These are phyloP conservation scores for Trichophyton rubrum DNA, from an alignment of 2,329 filamentous ascomycete species.

Conservation along the genomic window DNA sequence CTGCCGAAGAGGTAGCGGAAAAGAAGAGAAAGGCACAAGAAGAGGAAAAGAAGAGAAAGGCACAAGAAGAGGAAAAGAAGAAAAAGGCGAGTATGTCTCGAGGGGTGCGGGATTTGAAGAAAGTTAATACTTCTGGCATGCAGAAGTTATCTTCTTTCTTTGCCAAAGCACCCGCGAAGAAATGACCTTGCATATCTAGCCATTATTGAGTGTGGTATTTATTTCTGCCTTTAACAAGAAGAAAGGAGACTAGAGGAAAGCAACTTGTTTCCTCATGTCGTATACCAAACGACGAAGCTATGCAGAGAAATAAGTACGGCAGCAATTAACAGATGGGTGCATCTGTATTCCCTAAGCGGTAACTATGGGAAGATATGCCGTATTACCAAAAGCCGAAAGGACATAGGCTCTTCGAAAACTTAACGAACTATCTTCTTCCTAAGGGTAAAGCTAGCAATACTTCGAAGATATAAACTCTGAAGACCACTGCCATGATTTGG, in stretches of 20 bases:
- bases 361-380: too few species aligned
- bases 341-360: too few species aligned
- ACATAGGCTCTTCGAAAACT: too few species aligned
- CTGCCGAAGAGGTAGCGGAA: constrained; percentile 44
- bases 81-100: constrained; percentile 64
- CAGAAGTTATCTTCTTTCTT: constrained; percentile 96
- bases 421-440: too few species aligned
- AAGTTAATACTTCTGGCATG: constrained; percentile 87
- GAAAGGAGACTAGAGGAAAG: neutral
- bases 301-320: too few species aligned
- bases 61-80: constrained; percentile 79
- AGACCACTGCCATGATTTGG: neutral
- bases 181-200: neutral
- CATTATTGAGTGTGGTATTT: too few species aligned
- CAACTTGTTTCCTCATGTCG: neutral
- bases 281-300: too few species aligned
- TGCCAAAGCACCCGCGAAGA: constrained; percentile 40
- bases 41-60: constrained; percentile 72
- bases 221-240: neutral
- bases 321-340: too few species aligned
- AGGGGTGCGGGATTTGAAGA: constrained; percentile 68
- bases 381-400: too few species aligned
- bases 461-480: too few species aligned
- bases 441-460: neutral
- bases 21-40: constrained; percentile 71